Base-by-base conservation (phyloP, 2,329 filamentous ascomycete genomes). In the Arthroderma uncinatum region DNA sequence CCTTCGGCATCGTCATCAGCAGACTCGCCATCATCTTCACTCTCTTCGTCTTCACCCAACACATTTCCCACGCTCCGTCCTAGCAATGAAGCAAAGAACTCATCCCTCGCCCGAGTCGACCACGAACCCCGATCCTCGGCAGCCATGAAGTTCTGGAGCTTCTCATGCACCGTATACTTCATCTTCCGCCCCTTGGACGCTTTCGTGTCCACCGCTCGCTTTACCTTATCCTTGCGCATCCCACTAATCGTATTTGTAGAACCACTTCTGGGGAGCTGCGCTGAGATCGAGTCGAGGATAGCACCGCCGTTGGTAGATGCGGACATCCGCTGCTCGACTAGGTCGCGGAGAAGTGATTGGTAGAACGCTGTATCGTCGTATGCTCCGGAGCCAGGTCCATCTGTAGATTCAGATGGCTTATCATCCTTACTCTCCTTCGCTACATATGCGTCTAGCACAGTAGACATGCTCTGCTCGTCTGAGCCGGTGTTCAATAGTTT, bases 361-460 rank as follows among this genome's bases (percentile, higher is more conserved):
- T 98, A 98, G 71, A 97, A 96, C 68, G 94, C 85, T 9, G 88
- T 89, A 65, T 98, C 93, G 68, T 97, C 92, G 74, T 93, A 98
- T 63, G 95, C 83, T 19, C 77, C 73, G 0, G 71, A 69, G 65
- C 84, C 83, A 63, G 14, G 57, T 39, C 16, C 55, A n/a, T 56
- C 54, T 37, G 57, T 59, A 23, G 60, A 28, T 2, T 56, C 34
- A 37, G 48, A 10, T 19, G 55, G 12, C 19, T 21, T 28, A 12
- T 58, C 44, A 37, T 70, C 67, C 4, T 67, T 65, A 2, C 65
- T 63, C 60, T 75, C 71, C 7, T 73, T 68, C 7, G 73, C 71
- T 50, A 77, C 62, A 60, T 78, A 71, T 19, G 74, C 68, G 59
- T 77, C 71, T 33, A 78, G 66, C 56, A 76, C 64, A 59, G 68